phyloP scores from a whole-genome alignment of 805 yeast species.

The Wickerhamomyces ciferrii region DNA sequence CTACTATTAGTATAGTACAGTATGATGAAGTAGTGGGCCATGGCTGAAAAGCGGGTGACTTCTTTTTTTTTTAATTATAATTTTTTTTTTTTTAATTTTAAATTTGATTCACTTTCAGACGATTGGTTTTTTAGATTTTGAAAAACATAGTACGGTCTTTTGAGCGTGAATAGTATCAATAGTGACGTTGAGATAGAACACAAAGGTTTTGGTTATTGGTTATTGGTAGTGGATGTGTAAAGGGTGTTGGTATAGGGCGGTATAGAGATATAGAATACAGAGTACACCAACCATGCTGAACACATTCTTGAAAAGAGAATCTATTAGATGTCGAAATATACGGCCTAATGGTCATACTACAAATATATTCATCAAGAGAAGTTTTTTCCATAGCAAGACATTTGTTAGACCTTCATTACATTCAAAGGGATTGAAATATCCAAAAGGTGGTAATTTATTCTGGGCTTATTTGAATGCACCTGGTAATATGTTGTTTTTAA shows the following conservation, averaged over 20 bases:
- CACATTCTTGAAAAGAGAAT: background rate
- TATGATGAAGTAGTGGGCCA: background rate
- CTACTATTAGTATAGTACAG: too few species aligned
- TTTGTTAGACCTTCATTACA: background rate
- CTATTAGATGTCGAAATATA: background rate
- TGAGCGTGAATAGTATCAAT: too few species aligned
- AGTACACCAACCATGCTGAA: background rate
- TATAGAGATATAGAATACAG: too few species aligned
- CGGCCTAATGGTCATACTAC: background rate
- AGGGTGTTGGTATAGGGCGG: background rate
- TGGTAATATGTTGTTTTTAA: conserved; percentile 29
- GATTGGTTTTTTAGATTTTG: background rate
- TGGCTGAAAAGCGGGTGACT: background rate
- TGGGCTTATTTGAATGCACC: conserved; percentile 36
- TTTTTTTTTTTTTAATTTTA: too few species aligned
- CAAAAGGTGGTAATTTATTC: conserved; percentile 4
- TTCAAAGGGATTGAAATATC: background rate
- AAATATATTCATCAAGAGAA: background rate
- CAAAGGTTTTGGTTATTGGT: too few species aligned
- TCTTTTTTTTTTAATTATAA: too few species aligned
- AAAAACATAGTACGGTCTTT: too few species aligned
- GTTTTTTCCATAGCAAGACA: background rate
- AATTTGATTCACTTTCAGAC: background rate
- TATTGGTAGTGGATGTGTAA: background rate
- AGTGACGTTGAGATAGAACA: too few species aligned